Conservation (phyloP, 2,329 filamentous ascomycete genomes). For the Gnomoniopsis smithogilvyi region DNA sequence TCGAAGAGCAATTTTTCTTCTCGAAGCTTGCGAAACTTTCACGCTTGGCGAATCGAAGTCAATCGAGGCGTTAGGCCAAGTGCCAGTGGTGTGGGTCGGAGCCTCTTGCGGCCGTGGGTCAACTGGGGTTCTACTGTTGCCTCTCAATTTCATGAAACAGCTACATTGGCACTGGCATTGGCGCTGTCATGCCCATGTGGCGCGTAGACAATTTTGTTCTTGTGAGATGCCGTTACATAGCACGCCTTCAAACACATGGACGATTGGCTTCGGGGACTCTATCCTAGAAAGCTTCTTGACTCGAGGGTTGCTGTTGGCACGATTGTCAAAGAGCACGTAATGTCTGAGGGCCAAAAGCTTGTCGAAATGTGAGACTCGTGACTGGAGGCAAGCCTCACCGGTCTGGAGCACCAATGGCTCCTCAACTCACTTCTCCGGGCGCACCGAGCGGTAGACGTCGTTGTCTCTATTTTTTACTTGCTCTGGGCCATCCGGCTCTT, state of each 20-base stretch:
- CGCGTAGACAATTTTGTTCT: background rate
- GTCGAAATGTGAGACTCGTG: background rate
- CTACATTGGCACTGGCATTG: background rate
- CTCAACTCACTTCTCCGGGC: background rate
- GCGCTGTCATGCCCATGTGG: background rate
- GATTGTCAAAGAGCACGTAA: background rate
- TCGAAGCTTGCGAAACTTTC: slow-evolving; percentile 18
- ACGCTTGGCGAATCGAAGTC: background rate
- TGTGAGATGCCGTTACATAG: too few species aligned
- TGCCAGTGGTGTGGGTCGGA: background rate
- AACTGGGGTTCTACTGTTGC: background rate
- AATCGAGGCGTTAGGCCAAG: background rate
- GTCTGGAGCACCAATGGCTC: background rate
- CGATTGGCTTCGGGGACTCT: background rate
- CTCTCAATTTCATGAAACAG: background rate
- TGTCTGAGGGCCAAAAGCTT: background rate
- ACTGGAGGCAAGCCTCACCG: background rate
- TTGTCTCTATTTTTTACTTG: background rate
- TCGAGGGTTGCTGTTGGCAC: background rate
- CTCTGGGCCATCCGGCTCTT: background rate
- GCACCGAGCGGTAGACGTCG: background rate
- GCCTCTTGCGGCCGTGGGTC: background rate
- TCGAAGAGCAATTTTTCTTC: slow-evolving; percentile 15
- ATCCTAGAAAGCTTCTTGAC: background rate
- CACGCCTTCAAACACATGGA: background rate